These are phyloP conservation scores for Periconia digitata DNA, from an alignment of 2,329 filamentous ascomycete genomes.

Conservation along the genomic window DNA sequence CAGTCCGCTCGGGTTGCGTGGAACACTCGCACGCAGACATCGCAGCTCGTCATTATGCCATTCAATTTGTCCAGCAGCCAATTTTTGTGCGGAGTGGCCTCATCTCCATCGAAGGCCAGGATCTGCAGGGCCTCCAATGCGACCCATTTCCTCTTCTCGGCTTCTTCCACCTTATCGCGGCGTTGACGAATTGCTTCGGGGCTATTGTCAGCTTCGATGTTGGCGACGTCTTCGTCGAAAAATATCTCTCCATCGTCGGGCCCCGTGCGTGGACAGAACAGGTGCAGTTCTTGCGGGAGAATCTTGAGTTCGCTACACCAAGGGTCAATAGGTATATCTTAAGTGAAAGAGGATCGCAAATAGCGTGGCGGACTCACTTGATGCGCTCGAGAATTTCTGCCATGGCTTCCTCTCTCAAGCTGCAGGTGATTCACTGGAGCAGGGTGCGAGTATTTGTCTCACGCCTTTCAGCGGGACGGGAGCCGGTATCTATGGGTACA, in stretches of 20 bases:
- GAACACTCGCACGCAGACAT: conserved; percentile 53
- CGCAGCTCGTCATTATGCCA: conserved; percentile 49
- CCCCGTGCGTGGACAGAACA: conserved; percentile 51
- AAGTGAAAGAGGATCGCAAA: neutral
- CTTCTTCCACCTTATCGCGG: conserved; percentile 38
- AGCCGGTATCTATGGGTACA: conserved; percentile 12
- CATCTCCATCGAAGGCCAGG: conserved; percentile 51
- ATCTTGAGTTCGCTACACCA: conserved; percentile 40
- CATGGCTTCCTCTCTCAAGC: conserved; percentile 21
- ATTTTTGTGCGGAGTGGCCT: conserved; percentile 47
- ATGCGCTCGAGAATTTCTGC: conserved; percentile 38
- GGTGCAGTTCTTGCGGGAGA: conserved; percentile 45
- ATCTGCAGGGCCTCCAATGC: conserved; percentile 49
- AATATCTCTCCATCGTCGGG: conserved; percentile 38
- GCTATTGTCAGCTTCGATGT: conserved; percentile 30
- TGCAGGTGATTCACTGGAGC: conserved; percentile 1
- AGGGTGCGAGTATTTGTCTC: conserved; percentile 5
- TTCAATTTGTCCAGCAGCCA: conserved; percentile 45
- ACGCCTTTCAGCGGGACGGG: conserved; percentile 8
- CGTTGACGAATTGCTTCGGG: conserved; percentile 28
- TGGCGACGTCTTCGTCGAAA: conserved; percentile 50
- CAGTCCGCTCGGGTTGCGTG: conserved; percentile 48
- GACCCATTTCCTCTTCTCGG: conserved; percentile 43
- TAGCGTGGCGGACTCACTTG: conserved; percentile 25
- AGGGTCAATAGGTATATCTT: neutral